Evolutionary conservation across 2,329 filamentous ascomycete genomes (phyloP).

Genomic region (Aspergillus neotritici): DNA sequence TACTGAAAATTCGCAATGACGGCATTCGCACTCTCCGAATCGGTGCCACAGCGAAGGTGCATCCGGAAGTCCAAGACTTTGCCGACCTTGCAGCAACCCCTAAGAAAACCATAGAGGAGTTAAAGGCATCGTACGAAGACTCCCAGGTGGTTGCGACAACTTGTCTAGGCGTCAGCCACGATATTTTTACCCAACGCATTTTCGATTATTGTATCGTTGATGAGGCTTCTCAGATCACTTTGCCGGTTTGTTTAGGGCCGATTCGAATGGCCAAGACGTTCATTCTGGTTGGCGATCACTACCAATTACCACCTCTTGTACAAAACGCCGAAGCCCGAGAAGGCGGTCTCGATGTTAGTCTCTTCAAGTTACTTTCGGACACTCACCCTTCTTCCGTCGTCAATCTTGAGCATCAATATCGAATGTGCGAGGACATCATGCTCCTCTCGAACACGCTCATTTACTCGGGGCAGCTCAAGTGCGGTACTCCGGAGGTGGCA

Average conservation of each 20-base stretch:
- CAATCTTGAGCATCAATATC: constrained; percentile 90
- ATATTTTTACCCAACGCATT: constrained; percentile 76
- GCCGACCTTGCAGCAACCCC: constrained; percentile 69
- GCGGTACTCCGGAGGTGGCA: constrained; percentile 73
- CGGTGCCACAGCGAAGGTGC: constrained; percentile 77
- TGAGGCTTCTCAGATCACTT: constrained; percentile 93
- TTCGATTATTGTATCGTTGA: constrained; percentile 99
- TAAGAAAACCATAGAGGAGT: constrained; percentile 72
- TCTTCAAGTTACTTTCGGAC: constrained; percentile 92
- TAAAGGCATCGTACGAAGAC: constrained; percentile 75
- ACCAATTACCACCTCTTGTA: constrained; percentile 89
- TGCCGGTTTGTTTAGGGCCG: constrained; percentile 89
- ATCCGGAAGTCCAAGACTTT: constrained; percentile 81
- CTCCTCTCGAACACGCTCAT: constrained; percentile 86
- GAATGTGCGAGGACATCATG: constrained; percentile 98
- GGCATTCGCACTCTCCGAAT: constrained; percentile 76
- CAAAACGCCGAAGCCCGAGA: constrained; percentile 82
- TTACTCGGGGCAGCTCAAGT: constrained; percentile 84
- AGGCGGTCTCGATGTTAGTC: constrained; percentile 82
- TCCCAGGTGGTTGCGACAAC: constrained; percentile 90
- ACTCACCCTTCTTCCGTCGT: constrained; percentile 81
- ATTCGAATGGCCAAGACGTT: constrained; percentile 91
- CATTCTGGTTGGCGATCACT: constrained; percentile 92
- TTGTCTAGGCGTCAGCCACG: constrained; percentile 85
- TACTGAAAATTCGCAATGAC: constrained; percentile 80